These are phyloP conservation scores for Lepidium africanum DNA, from an alignment of 345 rosid genomes.

Conservation along the genomic window DNA sequence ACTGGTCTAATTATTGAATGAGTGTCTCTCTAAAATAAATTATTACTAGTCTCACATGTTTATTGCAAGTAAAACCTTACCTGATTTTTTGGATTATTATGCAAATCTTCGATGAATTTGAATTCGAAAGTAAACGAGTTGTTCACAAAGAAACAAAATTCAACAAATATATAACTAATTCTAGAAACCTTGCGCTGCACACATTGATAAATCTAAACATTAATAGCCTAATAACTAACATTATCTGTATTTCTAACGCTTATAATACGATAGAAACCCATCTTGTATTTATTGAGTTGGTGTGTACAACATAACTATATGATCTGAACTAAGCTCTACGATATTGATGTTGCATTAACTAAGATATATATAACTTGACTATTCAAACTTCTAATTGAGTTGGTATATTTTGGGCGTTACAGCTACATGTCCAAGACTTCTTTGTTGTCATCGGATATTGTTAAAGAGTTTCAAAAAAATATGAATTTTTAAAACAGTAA, in stretches of 20 bases:
- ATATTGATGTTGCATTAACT: neutral
- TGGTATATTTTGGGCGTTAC: constrained; percentile 8
- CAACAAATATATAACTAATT: neutral
- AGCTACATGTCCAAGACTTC: constrained; percentile 8
- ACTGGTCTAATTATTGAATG: neutral
- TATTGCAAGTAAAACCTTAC: neutral
- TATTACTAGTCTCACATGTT: neutral
- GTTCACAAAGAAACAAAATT: neutral
- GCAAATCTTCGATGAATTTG: neutral
- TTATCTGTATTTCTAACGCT: neutral
- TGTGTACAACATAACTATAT: neutral
- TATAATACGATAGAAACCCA: neutral
- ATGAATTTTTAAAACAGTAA: neutral
- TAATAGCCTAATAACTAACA: neutral
- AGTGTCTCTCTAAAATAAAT: neutral
- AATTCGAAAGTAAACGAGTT: neutral
- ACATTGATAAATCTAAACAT: neutral
- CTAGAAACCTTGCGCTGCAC: neutral
- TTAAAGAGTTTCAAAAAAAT: constrained; percentile 3
- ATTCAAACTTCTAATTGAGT: neutral
- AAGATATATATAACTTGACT: neutral
- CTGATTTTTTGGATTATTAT: neutral
- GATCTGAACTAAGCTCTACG: neutral
- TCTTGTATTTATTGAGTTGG: neutral
- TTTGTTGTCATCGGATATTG: neutral